phyloP scores from a whole-genome alignment of 2,329 filamentous ascomycete genomes.

The Neofusicoccum sp. region DNA sequence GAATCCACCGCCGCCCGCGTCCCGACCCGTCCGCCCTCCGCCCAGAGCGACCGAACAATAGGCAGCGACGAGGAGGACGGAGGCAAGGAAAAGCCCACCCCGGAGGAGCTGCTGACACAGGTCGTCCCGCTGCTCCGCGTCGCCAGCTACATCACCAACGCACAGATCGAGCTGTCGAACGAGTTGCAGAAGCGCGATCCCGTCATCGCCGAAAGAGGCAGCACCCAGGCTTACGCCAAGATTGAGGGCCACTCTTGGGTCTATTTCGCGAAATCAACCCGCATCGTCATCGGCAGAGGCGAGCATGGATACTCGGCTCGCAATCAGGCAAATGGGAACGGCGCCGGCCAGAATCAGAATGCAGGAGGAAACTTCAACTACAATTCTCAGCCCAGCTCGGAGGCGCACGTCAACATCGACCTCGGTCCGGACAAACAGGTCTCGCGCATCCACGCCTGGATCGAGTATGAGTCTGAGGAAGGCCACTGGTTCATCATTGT shows the following conservation, averaged over 20 bases:
- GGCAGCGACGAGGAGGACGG: conserved; percentile 46
- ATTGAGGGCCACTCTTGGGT: conserved; percentile 82
- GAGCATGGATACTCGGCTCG: conserved; percentile 34
- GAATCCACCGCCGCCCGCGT: conserved; percentile 23
- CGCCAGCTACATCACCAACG: conserved; percentile 56
- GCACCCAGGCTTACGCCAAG: conserved; percentile 72
- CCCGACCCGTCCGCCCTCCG: conserved; percentile 39
- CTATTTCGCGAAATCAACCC: conserved; percentile 77
- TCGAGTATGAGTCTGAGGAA: conserved; percentile 47
- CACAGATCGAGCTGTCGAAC: conserved; percentile 59
- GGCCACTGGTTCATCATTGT: conserved; percentile 80
- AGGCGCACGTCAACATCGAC: conserved; percentile 74
- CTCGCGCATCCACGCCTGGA: conserved; percentile 53
- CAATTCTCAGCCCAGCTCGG: conserved; percentile 26
- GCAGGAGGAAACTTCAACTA: conserved; percentile 29
- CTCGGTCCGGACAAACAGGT: conserved; percentile 60
- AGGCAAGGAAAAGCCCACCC: conserved; percentile 41
- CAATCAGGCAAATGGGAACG: conserved; percentile 36
- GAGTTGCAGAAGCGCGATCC: conserved; percentile 43
- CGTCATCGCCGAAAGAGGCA: conserved; percentile 45
- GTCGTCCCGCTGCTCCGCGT: conserved; percentile 47
- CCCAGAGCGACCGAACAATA: conserved; percentile 37
- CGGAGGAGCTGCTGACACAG: conserved; percentile 28
- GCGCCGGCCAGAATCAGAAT: conserved; percentile 23
- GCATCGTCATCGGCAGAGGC: conserved; percentile 71